Base-by-base conservation (phyloP, 768 basidiomycete genomes). In the Lanmaoa pseudosensibilis region DNA sequence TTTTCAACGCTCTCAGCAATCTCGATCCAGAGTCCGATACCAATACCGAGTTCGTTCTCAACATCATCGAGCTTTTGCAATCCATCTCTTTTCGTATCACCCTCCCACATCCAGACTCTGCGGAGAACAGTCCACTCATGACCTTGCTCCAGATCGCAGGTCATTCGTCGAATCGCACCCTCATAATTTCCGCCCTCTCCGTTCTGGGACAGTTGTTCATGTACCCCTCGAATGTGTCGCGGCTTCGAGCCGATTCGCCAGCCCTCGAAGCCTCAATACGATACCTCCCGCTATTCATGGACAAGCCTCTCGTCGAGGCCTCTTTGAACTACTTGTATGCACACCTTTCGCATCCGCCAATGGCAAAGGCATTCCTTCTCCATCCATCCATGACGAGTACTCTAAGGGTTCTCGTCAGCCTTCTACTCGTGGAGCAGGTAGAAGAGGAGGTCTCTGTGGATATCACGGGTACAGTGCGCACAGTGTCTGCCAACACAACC, bases 351-450 rank as follows among this genome's bases (percentile, higher is more conserved):
- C 80, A 88, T 66, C 81, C 85, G 9, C 74, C 85, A 8, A 86
- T 90, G 82, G 85, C 87, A 19, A 88, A 88, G 63, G 83, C 86
- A 7, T 92, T 94, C 66, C 73, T 94, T 43, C 77, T 87, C 18
- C 85, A 86, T 65, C 77, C 82, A 2, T 79, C 84, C 48, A 86
- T 93, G 83, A 81, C 86, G 4, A 81, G 80, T 39, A 84, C 87
- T 10, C 74, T 92, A 46, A 84, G 81, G 58, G 69, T 94, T 2
- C 80, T 91, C 16, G 83, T 85, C 8, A 83, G 80, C 45, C 75
- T 92, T 52, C 70, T 92, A 30, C 71, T 93, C 41, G 75, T 79
- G 4, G 88, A 93, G 62, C 90, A 92, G 64, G 75, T 83, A 21
- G 86, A 88, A 65, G 87, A 89, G 59, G 82, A 76, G 3, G 82